Conservation (phyloP, 139 green algal genomes). For the Chlamydomonas sp. region DNA sequence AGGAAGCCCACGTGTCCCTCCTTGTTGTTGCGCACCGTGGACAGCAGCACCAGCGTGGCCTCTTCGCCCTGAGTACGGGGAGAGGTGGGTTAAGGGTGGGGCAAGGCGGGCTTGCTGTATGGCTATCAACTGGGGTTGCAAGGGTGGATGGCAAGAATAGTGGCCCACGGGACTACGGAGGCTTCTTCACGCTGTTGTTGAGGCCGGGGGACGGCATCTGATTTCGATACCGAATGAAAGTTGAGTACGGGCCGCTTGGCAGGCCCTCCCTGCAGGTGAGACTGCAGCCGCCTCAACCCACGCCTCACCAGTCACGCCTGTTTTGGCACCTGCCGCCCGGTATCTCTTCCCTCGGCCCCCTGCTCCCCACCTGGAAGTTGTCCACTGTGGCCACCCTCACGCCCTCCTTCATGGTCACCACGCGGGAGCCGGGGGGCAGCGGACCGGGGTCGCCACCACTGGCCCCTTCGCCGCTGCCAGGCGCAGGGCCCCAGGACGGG, state of each 20-base stretch:
- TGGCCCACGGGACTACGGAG: no score
- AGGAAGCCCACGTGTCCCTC: slow-evolving; percentile 76
- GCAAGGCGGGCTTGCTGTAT: slow-evolving; percentile 21
- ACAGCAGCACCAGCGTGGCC: slow-evolving; percentile 74
- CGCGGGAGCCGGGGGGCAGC: background rate
- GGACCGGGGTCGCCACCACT: background rate
- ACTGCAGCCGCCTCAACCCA: no score
- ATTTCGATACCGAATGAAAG: no score
- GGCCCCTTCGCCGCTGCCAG: background rate
- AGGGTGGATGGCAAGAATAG: no score
- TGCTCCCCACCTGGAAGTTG: slow-evolving; percentile 70
- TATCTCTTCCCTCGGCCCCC: no score
- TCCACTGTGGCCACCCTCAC: slow-evolving; percentile 78
- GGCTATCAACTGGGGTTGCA: background rate
- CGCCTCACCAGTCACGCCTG: no score
- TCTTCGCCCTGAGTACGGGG: slow-evolving; percentile 75
- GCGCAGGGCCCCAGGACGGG: background rate
- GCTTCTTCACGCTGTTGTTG: no score
- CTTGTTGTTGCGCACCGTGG: slow-evolving; percentile 73
- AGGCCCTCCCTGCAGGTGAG: no score
- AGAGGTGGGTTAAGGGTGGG: background rate
- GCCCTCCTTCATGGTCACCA: slow-evolving; percentile 17
- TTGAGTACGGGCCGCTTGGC: no score
- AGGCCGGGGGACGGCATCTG: no score
- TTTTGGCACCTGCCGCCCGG: no score